These are phyloP conservation scores for Olyra latifolia DNA, from an alignment of 176 grass and related monocot genomes.

Conservation along the genomic window DNA sequence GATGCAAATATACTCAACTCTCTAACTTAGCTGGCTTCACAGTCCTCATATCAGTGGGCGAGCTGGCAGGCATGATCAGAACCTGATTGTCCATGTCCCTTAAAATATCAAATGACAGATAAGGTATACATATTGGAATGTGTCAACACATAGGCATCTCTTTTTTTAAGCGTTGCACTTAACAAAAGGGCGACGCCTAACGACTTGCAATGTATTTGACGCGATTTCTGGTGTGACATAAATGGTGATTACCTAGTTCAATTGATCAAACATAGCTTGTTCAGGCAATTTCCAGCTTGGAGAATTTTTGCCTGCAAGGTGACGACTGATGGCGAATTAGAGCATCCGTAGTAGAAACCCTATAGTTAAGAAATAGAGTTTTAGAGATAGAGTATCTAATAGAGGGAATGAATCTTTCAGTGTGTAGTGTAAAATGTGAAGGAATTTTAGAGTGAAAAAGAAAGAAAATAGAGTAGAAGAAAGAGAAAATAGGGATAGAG, in stretches of 20 bases:
- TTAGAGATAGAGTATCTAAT: too few relatives aligned
- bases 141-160: neutral
- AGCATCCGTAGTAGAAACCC: too few relatives aligned
- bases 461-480: too few relatives aligned
- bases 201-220: neutral
- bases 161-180: neutral
- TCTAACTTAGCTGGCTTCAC: neutral
- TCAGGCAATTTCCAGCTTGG: neutral
- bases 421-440: too few relatives aligned
- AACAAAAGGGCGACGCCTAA: neutral
- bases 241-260: neutral
- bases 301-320: neutral
- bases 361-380: too few relatives aligned
- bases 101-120: neutral
- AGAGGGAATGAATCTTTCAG: too few relatives aligned
- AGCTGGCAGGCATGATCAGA: neutral
- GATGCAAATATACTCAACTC: neutral
- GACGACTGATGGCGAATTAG: too few relatives aligned
- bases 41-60: neutral
- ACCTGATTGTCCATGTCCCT: neutral
- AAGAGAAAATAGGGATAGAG: too few relatives aligned
- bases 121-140: neutral
- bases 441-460: too few relatives aligned
- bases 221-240: neutral
- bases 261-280: neutral